A percentile compares a stretch with the other conserved stretches of the same genome.
phyloP scores from a whole-genome alignment of 2,329 filamentous ascomycete species.

The Canariomyces notabilis region DNA sequence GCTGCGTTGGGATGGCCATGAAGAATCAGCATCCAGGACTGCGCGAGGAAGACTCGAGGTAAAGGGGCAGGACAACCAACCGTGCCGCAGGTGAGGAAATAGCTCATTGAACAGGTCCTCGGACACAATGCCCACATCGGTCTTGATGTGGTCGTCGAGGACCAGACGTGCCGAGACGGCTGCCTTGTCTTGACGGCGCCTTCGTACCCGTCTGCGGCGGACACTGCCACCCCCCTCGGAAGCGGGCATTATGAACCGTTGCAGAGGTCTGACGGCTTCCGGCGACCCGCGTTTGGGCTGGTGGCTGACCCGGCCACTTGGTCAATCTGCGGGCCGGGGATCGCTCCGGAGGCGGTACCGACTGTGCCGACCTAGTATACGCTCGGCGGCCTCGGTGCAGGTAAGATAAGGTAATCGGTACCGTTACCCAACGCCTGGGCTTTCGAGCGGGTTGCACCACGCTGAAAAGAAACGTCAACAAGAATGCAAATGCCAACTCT shows the following conservation, averaged over 20 bases:
- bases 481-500: no score
- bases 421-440: no score
- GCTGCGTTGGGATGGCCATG: constrained; percentile 22
- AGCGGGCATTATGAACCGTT: constrained; percentile 22
- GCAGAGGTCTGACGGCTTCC: no score
- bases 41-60: constrained; percentile 7
- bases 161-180: constrained; percentile 75
- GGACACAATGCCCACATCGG: constrained; percentile 80
- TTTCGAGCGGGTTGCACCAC: no score
- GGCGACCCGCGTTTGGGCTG: no score
- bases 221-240: constrained; percentile 22
- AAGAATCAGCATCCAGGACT: constrained; percentile 17
- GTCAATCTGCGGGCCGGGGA: no score
- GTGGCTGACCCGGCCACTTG: no score
- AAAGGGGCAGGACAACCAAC: constrained; percentile 42
- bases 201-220: constrained; percentile 41
- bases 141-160: constrained; percentile 78
- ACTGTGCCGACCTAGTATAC: no score
- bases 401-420: no score
- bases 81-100: constrained; percentile 57
- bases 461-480: no score
- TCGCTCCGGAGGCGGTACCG: no score
- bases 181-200: constrained; percentile 63
- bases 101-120: constrained; percentile 80
- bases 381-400: no score